These are phyloP conservation scores for Eutypella sp. DNA, from an alignment of 2,329 filamentous ascomycete genomes.

Conservation along the genomic window DNA sequence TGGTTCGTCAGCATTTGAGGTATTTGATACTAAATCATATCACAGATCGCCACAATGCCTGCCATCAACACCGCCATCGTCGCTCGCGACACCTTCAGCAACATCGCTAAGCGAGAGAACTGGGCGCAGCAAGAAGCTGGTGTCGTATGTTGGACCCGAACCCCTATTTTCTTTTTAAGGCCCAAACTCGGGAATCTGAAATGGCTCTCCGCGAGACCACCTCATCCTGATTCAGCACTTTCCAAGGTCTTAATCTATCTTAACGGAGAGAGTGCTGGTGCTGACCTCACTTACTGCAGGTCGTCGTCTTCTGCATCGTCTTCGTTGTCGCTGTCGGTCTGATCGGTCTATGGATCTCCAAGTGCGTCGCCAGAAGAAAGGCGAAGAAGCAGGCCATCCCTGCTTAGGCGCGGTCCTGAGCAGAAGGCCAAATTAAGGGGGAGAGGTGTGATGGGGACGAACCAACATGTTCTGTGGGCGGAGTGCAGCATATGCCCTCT, in stretches of 20 bases:
- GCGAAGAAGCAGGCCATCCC: conserved; percentile 20
- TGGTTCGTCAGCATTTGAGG: background rate
- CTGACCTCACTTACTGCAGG: background rate
- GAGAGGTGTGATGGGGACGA: conserved; percentile 5
- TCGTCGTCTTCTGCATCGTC: conserved; percentile 21
- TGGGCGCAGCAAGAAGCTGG: conserved; percentile 19
- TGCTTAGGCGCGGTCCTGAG: conserved; percentile 14
- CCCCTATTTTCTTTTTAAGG: too few relatives aligned
- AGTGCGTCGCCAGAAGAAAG: conserved; percentile 21
- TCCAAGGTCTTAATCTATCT: too few relatives aligned
- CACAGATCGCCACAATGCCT: conserved; percentile 25
- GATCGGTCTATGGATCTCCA: conserved; percentile 25
- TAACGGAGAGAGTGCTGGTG: background rate
- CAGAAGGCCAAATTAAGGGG: conserved; percentile 6
- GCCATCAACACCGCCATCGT: conserved; percentile 28
- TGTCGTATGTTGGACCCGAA: background rate
- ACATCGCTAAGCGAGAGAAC: conserved; percentile 27
- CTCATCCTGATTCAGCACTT: too few relatives aligned
- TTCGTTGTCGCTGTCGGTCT: conserved; percentile 28
- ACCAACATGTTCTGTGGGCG: conserved; percentile 6
- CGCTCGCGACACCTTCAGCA: conserved; percentile 27
- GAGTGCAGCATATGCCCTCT: conserved; percentile 11
- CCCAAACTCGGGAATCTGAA: background rate
- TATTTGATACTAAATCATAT: conserved; percentile 8
- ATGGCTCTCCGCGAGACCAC: too few relatives aligned